phyloP scores from a whole-genome alignment of 1,284 basidiomycete genomes.

The Rhodotorula sp. region DNA sequence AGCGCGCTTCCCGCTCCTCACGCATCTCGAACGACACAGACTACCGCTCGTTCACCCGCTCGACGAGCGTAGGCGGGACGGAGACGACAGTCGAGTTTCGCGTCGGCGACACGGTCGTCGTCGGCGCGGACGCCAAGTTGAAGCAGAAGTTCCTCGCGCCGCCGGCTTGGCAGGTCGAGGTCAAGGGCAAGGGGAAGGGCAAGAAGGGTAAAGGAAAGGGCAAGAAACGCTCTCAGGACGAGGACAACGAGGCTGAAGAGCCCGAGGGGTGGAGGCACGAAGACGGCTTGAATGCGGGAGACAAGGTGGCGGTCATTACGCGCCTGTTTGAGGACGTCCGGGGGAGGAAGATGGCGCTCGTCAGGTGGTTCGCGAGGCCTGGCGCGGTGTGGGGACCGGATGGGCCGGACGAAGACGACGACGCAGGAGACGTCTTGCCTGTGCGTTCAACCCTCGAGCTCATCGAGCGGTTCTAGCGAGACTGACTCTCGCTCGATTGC shows the following conservation, averaged over 20 bases:
- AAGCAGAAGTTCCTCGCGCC: constrained; percentile 37
- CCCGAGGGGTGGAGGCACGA: constrained; percentile 33
- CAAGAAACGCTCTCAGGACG: neutral
- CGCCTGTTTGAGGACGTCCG: constrained; percentile 31
- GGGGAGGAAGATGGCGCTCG: constrained; percentile 25
- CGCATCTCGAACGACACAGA: constrained; percentile 28
- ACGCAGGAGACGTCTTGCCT: constrained; percentile 1
- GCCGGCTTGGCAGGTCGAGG: constrained; percentile 12
- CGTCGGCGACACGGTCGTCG: constrained; percentile 34
- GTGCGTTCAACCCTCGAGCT: neutral
- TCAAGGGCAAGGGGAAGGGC: neutral
- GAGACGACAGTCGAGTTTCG: constrained; percentile 9
- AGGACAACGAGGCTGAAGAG: constrained; percentile 5
- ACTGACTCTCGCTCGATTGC: neutral
- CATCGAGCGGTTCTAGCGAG: neutral
- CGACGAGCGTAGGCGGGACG: neutral
- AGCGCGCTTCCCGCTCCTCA: constrained; percentile 24
- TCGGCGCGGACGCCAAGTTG: constrained; percentile 8
- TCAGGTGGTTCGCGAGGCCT: constrained; percentile 38
- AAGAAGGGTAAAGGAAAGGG: constrained; percentile 13
- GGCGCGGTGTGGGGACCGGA: constrained; percentile 36
- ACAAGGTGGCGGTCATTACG: constrained; percentile 38
- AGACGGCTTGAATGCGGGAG: constrained; percentile 20
- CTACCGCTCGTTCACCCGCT: constrained; percentile 24
- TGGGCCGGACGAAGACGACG: constrained; percentile 31